phyloP scores from a whole-genome alignment of 176 grass and related monocot species.

The Paspalum vaginatum region DNA sequence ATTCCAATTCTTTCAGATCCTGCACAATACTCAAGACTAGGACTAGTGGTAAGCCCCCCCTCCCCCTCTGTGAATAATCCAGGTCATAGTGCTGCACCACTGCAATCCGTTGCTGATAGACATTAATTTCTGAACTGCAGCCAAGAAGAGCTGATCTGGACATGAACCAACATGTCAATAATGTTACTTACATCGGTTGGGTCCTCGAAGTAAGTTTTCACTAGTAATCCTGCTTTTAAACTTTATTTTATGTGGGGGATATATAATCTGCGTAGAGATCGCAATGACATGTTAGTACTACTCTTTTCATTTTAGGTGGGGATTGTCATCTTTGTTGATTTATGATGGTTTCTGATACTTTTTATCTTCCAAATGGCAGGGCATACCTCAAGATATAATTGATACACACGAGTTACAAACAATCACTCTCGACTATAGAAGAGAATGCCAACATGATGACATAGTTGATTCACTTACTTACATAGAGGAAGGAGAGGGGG shows the following conservation, averaged over 20 bases:
- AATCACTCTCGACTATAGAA: conserved; percentile 95
- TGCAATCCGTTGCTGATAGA: conserved; percentile 16
- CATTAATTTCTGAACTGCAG: conserved; percentile 50
- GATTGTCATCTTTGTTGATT: conserved; percentile 17
- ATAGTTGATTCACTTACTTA: conserved; percentile 86
- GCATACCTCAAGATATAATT: conserved; percentile 97
- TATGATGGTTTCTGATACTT: conserved; percentile 16
- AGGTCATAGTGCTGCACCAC: conserved; percentile 21
- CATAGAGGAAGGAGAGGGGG: conserved; percentile 59
- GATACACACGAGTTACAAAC: conserved; percentile 95
- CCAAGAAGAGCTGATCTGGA: conserved; percentile 98
- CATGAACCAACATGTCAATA: conserved; percentile 99
- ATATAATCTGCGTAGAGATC: not conserved
- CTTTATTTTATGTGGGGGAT: not conserved
- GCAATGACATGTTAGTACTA: not conserved
- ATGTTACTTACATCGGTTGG: conserved; percentile 99
- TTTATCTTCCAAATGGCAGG: conserved; percentile 53
- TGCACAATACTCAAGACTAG: conserved; percentile 74
- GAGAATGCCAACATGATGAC: conserved; percentile 94
- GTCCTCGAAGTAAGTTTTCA: conserved; percentile 81
- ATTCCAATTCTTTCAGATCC: conserved; percentile 87
- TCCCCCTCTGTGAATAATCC: not conserved
- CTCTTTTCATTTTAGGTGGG: not conserved
- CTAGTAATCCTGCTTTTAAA: not conserved
- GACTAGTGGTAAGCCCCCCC: conserved; percentile 74